Evolutionary conservation across 2,329 filamentous ascomycete genomes (phyloP), one percentile per base, ranked within the genome.

Genomic region (Phialocephala sp.): DNA sequence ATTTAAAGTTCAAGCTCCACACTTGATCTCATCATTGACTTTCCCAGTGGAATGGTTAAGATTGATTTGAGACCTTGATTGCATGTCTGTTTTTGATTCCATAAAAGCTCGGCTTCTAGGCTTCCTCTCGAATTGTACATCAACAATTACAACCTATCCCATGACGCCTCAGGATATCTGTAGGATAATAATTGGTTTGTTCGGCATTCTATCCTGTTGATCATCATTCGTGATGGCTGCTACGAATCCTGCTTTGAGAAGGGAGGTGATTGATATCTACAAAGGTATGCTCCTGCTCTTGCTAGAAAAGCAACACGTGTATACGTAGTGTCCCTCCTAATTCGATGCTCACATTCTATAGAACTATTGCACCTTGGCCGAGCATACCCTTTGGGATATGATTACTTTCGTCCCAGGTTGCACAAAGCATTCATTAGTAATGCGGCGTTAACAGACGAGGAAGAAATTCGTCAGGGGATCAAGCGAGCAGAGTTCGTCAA

Each of bases 341-440:
- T 24, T 35, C 24, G 36, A 22, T 39, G n/a, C 41, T 52, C 15
- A 57, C 39, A 24, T 4, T 14, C 4, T 22, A 11, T 66, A 97
- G 93, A 97, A 74, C 87, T 97, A 12, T 85, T 99, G 52, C 89
- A 90, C 73, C 83, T 98, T 15, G 93, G 94, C 39, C 87, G 89
- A 63, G 91, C 94, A 65, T 98, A 98, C 74, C 94, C 95, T 1
- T 83, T 91, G 18, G 95, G 95, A 56, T 96, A 88, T 80, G 80
- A 83, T 36, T 97, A 94, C 80, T 97, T 96, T 77, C 87, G 91
- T 12, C 86, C 88, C 8, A 87, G 93, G 1, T 81, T 97, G 11
- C 93, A 97, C 80, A 88, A 88, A 67, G 94, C 94, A 0, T 99
- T 98, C 79, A 87, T 89, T 71, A 87, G 88, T 56, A 93, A 96